Conservation (phyloP, 73 alveolate species). For the Paramecium biaurelia region DNA sequence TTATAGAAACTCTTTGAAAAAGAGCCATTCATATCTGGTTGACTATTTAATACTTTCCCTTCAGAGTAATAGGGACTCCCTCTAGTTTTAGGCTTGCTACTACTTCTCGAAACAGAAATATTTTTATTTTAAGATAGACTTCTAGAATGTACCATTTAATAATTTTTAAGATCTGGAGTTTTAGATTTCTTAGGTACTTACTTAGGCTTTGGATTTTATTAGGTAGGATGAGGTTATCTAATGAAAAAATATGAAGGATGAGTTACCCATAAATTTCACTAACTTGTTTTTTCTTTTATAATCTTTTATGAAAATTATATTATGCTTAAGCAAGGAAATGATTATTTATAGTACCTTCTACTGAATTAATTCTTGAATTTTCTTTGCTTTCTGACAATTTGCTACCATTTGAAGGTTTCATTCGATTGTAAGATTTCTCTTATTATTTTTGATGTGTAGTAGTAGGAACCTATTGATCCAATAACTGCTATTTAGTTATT, state of each 20-base stretch:
- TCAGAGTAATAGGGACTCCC: conserved; percentile 41
- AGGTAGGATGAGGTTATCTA: not conserved
- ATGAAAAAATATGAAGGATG: not conserved
- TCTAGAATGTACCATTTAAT: conserved; percentile 16
- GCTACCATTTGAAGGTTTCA: not conserved
- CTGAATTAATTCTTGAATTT: conserved; percentile 1
- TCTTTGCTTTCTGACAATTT: not conserved
- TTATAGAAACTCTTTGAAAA: conserved; percentile 32
- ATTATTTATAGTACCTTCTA: conserved; percentile 12
- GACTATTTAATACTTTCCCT: conserved; percentile 26
- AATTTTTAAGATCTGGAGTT: conserved; percentile 35
- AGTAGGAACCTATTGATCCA: conserved; percentile 10
- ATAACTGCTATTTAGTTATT: not conserved
- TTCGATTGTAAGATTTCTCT: not conserved
- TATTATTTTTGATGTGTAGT: conserved; percentile 13
- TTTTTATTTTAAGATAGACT: conserved; percentile 20
- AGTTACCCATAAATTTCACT: not conserved
- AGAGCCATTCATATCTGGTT: conserved; percentile 36
- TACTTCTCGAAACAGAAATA: not conserved
- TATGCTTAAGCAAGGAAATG: conserved; percentile 24
- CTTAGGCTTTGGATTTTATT: not conserved
- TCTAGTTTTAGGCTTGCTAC: conserved; percentile 43
- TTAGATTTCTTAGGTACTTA: not conserved
- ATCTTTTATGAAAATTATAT: conserved; percentile 7
- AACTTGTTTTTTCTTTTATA: not conserved